Percentiles rank a stretch among this genome's conserved stretches.
Evolutionary conservation across 148 eudicot genomes (phyloP).

Genomic region (Salicornia ramosissima): DNA sequence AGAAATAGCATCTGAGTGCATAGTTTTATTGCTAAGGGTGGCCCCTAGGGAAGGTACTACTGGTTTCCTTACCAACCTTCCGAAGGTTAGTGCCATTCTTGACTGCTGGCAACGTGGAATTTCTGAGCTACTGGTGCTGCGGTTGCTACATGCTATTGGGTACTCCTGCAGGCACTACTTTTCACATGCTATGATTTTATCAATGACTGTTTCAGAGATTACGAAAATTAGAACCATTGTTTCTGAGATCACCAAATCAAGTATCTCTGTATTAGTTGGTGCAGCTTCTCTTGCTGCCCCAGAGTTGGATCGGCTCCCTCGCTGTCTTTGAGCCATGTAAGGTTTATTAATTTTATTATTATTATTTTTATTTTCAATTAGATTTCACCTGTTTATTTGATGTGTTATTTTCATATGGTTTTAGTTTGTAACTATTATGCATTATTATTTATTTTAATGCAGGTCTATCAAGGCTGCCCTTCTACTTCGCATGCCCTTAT

Average conservation of each 20-base stretch:
- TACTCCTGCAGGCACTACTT: slow-evolving; percentile 66
- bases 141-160: slow-evolving; percentile 75
- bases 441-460: too few relatives aligned
- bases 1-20: slow-evolving; percentile 81
- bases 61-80: slow-evolving; percentile 63
- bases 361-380: too few relatives aligned
- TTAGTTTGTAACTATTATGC: too few relatives aligned
- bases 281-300: slow-evolving; percentile 51
- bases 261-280: slow-evolving; percentile 36
- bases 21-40: slow-evolving; percentile 53
- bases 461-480: too few relatives aligned
- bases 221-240: slow-evolving; percentile 47
- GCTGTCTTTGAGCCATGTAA: slow-evolving; percentile 46
- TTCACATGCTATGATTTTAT: slow-evolving; percentile 73
- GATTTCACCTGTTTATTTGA: too few relatives aligned
- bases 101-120: slow-evolving; percentile 38
- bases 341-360: too few relatives aligned
- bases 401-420: too few relatives aligned
- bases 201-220: slow-evolving; percentile 53
- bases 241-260: slow-evolving; percentile 43
- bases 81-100: slow-evolving; percentile 48
- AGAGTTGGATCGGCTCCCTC: slow-evolving; percentile 74
- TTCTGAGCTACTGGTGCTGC: slow-evolving; percentile 38
- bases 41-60: slow-evolving; percentile 89
- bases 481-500: too few relatives aligned